Base-by-base conservation (phyloP, 495 filamentous ascomycete genomes). In the Xeromyces bisporus region DNA sequence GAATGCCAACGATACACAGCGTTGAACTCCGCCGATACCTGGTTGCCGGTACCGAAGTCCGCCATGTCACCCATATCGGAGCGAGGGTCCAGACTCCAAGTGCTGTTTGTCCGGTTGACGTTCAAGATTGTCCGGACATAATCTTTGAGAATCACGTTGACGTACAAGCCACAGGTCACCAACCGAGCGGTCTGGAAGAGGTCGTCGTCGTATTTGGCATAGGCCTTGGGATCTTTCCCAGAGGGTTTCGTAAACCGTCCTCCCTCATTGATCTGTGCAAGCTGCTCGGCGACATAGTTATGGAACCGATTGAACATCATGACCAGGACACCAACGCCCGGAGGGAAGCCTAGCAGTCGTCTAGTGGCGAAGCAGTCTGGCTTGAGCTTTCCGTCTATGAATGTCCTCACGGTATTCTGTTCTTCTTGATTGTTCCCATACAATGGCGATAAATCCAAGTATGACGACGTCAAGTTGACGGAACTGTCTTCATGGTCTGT, bases 71-170 rank as follows among this genome's bases (percentile, higher is more conserved):
- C 50, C 23, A 69, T 67, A 1, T 75, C 64, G 4, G 64, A 57
- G 10, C 80, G 69, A 16, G 80, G 80, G 35, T 87, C 80, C 24
- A 87, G 62, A 12, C 73, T 79, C 78, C 80, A 86, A 10, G 58
- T 60, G 12, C 73, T 76, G 31, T 71, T 61, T 10, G 71, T 69
- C n/a, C 73, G 64, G 50, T 84, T 83, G 18, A 82, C 49, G 35
- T 80, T 79, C 39, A 85, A 55, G 29, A 86, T 82, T 8, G 77
- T 81, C n/a, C 80, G 67, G 9, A 87, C 72, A 42, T 87, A 87
- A 38, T 87, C 80, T 32, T 78, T 66, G 7, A 85, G 57, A 7
- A 80, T 68, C 36, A 77, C 74, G 54, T 85, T 83, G 44, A 79
- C 70, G 48, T 87, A 85, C 9, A 85, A 58, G 23, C 79, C 77